Evolutionary conservation across 1,284 basidiomycete species (phyloP).

Genomic region (Cutaneotrichosporon sp.): DNA sequence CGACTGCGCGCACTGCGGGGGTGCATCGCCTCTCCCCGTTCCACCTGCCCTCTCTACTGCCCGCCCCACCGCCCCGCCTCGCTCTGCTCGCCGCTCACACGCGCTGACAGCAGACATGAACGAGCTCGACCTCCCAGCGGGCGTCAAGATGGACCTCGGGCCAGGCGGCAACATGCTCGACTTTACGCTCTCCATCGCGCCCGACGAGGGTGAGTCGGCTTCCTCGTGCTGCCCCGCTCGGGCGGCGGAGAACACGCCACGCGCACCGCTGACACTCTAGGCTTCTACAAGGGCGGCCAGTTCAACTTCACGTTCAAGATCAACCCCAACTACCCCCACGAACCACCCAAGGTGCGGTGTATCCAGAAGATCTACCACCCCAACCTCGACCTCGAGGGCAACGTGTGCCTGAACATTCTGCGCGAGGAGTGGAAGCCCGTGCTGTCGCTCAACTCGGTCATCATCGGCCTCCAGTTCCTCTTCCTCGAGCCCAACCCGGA

Average conservation of each 20-base stretch:
- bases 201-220: conserved; percentile 79
- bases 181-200: conserved; percentile 91
- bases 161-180: conserved; percentile 92
- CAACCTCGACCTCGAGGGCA: conserved; percentile 95
- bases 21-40: too few species aligned
- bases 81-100: background rate
- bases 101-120: conserved; percentile 71
- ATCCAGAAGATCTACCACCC: conserved; percentile 99
- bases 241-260: background rate
- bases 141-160: conserved; percentile 93
- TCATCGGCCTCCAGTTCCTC: conserved; percentile 96
- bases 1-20: too few species aligned
- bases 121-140: conserved; percentile 91
- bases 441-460: conserved; percentile 92
- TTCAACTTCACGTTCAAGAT: conserved; percentile 95
- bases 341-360: conserved; percentile 98
- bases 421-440: conserved; percentile 99
- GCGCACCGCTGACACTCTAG: conserved; percentile 57
- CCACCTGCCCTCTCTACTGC: too few species aligned
- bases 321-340: conserved; percentile 98
- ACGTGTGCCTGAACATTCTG: conserved; percentile 95
- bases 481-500: conserved; percentile 99
- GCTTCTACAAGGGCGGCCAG: conserved; percentile 95
- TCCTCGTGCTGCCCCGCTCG: background rate
- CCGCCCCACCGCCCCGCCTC: too few species aligned